Conservation (phyloP, 257 asterid genomes). For the Craterostigma plantagineum region DNA sequence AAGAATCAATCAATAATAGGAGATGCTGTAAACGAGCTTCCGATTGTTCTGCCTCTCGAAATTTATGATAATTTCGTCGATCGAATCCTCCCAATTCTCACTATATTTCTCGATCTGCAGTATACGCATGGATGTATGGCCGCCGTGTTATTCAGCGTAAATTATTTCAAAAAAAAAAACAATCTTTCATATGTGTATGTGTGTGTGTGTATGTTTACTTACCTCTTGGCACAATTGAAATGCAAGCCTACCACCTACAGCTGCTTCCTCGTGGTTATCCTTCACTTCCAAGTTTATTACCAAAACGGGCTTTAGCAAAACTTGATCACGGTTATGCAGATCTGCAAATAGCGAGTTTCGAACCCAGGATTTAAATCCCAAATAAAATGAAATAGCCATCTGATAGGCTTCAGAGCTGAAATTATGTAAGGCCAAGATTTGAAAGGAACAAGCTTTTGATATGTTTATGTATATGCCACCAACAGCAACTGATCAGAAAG, state of each 20-base stretch:
- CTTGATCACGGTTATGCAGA: conserved; percentile 63
- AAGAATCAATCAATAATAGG: conserved; percentile 33
- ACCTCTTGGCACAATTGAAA: conserved; percentile 81
- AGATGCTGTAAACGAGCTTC: conserved; percentile 60
- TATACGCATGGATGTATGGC: not conserved
- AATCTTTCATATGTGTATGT: not conserved
- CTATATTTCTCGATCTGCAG: conserved; percentile 42
- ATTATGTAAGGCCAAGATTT: too few species aligned
- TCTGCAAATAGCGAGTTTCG: conserved; percentile 25
- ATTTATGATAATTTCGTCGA: conserved; percentile 50
- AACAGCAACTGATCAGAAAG: not conserved
- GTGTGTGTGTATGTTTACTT: conserved; percentile 1
- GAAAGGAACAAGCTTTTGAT: too few species aligned
- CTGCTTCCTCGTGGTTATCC: conserved; percentile 98
- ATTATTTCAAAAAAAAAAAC: not conserved
- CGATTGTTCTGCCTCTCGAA: conserved; percentile 65
- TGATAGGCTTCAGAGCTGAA: too few species aligned
- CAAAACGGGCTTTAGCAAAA: conserved; percentile 59
- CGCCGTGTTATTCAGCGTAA: not conserved
- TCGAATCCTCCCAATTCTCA: conserved; percentile 65
- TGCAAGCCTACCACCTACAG: conserved; percentile 81
- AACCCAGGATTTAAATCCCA: too few species aligned
- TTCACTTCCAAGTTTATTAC: conserved; percentile 85
- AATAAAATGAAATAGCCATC: too few species aligned
- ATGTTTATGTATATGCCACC: not conserved